Evolutionary conservation across 805 yeast genomes (phyloP), one percentile per base, ranked within the genome.

Genomic region (Ogataea neopini): DNA sequence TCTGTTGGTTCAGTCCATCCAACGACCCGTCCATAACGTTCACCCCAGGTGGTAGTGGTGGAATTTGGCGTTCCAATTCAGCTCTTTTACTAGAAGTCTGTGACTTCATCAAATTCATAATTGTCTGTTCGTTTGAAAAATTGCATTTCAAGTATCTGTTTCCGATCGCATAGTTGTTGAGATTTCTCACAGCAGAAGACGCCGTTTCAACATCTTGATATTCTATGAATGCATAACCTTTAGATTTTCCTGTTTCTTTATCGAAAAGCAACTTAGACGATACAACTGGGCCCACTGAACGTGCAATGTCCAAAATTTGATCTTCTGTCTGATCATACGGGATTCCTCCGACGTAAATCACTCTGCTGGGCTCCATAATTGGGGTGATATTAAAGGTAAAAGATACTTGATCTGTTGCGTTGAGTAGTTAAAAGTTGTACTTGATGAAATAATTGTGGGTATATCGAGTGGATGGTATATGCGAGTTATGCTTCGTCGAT

Each of bases 251-350:
- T 0, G 96, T 90, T 45, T 83, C 83, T 37, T 87, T 84, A 64
- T 92, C 97, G 63, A 91, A 88, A 64, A 88, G 76, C 60, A 92
- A 75, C 62, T 84, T 83, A 49, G 88, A 71, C 46, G 79, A 80
- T 20, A 79, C 76, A 1, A 92, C 92, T 0, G 97, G 96, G 1
- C 97, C 98, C 2, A 88, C 94, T 1, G 95, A 83, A 48, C 76
- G 74, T 51, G 96, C 95, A 11, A 92, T 80, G 53, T 88, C 96
- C 40, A 52, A 34, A n/a, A 92, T 84, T 64, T 91, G 97, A 58
- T 89, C 96, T 63, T 92, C 98, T 0, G 97, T 87, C 61, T 87
- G 89, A 60, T 92, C 97, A 62, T 83, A 89, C 1, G 98, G 98
- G 32, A 92, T 86, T 13, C 88, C 84, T 3, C 96, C 96, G 35